A percentile compares a stretch with the other conserved stretches of the same genome.
These are phyloP conservation scores for Lumnitzera littorea DNA, from an alignment of 345 rosid genomes.

Conservation along the genomic window DNA sequence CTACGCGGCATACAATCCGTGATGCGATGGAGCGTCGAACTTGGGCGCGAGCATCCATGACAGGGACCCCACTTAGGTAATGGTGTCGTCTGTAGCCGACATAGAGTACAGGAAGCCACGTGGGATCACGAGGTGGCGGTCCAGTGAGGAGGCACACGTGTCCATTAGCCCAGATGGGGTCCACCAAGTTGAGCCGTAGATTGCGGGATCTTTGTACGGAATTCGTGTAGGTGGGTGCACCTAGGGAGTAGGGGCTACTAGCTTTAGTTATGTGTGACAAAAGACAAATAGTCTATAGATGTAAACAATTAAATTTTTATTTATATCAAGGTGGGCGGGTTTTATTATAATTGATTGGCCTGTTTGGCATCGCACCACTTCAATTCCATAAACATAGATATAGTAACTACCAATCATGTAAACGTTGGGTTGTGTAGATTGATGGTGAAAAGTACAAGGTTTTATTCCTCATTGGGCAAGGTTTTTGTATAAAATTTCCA, in stretches of 20 bases:
- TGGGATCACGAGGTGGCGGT: slow-evolving; percentile 16
- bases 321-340: too few relatives aligned
- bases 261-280: slow-evolving; percentile 5
- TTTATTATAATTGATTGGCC: not conserved
- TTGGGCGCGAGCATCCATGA: slow-evolving; percentile 9
- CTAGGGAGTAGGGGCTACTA: too few relatives aligned
- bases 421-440: slow-evolving; percentile 5
- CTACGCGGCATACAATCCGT: too few relatives aligned
- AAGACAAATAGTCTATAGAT: slow-evolving; percentile 3
- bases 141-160: slow-evolving; percentile 15
- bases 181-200: slow-evolving; percentile 9
- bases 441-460: slow-evolving; percentile 5
- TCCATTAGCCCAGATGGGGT: slow-evolving; percentile 2
- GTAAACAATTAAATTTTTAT: not conserved
- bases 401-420: slow-evolving; percentile 7
- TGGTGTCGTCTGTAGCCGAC: slow-evolving; percentile 21
- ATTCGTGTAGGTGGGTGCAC: too few relatives aligned
- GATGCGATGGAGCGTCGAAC: not conserved
- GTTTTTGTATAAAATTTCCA: not conserved
- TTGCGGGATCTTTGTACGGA: slow-evolving; percentile 34
- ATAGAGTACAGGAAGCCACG: slow-evolving; percentile 25
- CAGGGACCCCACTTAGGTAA: not conserved
- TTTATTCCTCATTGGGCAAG: not conserved
- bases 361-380: slow-evolving; percentile 1
- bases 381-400: not conserved